Percentiles rank a stretch among this genome's conserved stretches.
Conservation (phyloP, 2,329 filamentous ascomycete species). For the Waltergamsia citrina region DNA sequence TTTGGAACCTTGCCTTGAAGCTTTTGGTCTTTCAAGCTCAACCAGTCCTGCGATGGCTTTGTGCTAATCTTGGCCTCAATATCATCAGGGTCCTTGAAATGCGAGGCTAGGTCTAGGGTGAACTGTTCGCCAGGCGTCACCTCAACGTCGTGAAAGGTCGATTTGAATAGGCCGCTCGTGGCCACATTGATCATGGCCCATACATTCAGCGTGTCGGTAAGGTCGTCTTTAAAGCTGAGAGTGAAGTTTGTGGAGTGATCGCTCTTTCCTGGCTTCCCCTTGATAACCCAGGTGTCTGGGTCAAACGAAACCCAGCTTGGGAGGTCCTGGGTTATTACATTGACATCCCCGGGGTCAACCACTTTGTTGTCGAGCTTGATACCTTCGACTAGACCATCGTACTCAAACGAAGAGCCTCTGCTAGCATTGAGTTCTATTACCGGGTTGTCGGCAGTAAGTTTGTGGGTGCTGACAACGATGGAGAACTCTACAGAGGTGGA, state of each 20-base stretch:
- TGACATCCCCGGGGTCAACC: slow-evolving; percentile 39
- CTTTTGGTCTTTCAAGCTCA: slow-evolving; percentile 26
- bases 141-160: slow-evolving; percentile 27
- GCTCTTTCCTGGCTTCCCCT: slow-evolving; percentile 52
- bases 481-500: slow-evolving; percentile 57
- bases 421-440: slow-evolving; percentile 48
- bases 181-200: slow-evolving; percentile 31
- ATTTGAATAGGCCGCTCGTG: slow-evolving; percentile 28
- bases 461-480: slow-evolving; percentile 62
- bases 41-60: slow-evolving; percentile 29
- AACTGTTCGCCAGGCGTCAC: slow-evolving; percentile 30
- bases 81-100: slow-evolving; percentile 29
- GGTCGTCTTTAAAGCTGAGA: slow-evolving; percentile 48
- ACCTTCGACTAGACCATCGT: slow-evolving; percentile 36
- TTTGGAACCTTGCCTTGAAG: slow-evolving; percentile 31
- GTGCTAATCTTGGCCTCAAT: slow-evolving; percentile 25
- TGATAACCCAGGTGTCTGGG: slow-evolving; percentile 47
- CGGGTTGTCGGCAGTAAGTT: slow-evolving; percentile 53
- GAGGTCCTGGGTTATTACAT: slow-evolving; percentile 37
- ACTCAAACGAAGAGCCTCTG: slow-evolving; percentile 39
- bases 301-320: slow-evolving; percentile 67
- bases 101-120: slow-evolving; percentile 29
- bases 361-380: slow-evolving; percentile 50
- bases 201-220: slow-evolving; percentile 48
- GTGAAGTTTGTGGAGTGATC: slow-evolving; percentile 53